Evolutionary conservation across 129 eudicot genomes (phyloP), one percentile per base, ranked within the genome.

Genomic region (Rutidosis leptorrhynchoides): DNA sequence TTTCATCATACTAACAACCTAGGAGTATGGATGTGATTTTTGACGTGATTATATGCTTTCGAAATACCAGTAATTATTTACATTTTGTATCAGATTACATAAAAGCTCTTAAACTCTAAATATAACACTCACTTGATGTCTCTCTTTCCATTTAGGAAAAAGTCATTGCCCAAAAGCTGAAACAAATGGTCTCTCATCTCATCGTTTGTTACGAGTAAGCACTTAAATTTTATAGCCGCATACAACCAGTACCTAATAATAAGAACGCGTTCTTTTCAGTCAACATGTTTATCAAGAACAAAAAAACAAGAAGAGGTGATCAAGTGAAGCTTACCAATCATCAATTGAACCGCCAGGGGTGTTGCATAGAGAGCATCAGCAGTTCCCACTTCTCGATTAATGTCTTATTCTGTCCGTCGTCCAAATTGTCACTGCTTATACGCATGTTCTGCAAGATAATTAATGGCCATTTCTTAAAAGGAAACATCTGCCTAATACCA

Each of bases 91-190:
- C 32, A 29, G 32, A 29, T 29, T 0, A 29, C 32, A 29, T 29
- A 33, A 3, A 33, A 35, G 14, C 14, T 35, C 42, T 35, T 35
- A 14, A 35, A 35, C 42, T 8, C 42, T 8, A 35, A 9, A 3
- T 43, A 52, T 51, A 64, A 29, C 16, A 58, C 78, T 71, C 16
- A 84, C 97, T 82, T 87, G 97, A 80, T 91, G 97, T 67, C 94
- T 87, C 76, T 91, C 97, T 73, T 91, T 91, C 96, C 97, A 91
- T 79, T 76, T 91, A 15, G 96, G 97, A 82, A 91, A 91, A 91
- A 91, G 73, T 87, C 90, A 78, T 81, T 85, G 61, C 97, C 97
- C 65, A 91, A 59, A 43, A 87, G 85, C 65, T 91, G 88, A 78
- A 87, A 87, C 65, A 87, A 74, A 67, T 90, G 97, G 71, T 90